phyloP scores from a whole-genome alignment of 345 rosid genomes.

The Ceriops decandra region DNA sequence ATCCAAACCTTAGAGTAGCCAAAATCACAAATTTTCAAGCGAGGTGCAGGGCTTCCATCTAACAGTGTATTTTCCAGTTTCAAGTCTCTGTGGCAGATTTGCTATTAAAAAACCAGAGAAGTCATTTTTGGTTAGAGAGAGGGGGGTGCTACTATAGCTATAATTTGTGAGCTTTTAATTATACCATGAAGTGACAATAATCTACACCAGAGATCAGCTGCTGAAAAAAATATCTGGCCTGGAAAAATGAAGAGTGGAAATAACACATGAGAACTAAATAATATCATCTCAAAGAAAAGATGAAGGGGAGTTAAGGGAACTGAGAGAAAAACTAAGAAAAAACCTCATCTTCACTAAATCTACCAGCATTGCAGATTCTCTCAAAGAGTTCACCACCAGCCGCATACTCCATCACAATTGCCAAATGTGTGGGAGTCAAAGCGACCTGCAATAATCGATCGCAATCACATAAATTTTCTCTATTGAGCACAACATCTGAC shows the following conservation, averaged over 20 bases:
- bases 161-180: background rate
- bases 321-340: background rate
- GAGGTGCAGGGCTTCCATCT: slow-evolving; percentile 92
- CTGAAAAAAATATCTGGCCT: slow-evolving; percentile 96
- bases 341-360: slow-evolving; percentile 28
- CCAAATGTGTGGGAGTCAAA: slow-evolving; percentile 25
- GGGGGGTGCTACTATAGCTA: background rate
- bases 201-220: slow-evolving; percentile 82
- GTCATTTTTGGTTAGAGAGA: background rate
- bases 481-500: too few species aligned
- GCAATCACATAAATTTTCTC: background rate
- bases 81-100: slow-evolving; percentile 94
- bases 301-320: background rate
- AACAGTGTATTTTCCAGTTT: slow-evolving; percentile 86
- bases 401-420: slow-evolving; percentile 27
- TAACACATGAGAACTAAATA: background rate
- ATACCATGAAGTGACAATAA: slow-evolving; percentile 78
- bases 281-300: background rate
- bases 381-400: slow-evolving; percentile 27
- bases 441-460: slow-evolving; percentile 11
- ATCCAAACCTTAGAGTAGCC: slow-evolving; percentile 81
- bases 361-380: slow-evolving; percentile 25
- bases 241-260: slow-evolving; percentile 15
- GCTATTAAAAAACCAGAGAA: slow-evolving; percentile 39
- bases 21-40: slow-evolving; percentile 86